Base-by-base conservation (phyloP, 768 basidiomycete species). In the Mycena rosella region DNA sequence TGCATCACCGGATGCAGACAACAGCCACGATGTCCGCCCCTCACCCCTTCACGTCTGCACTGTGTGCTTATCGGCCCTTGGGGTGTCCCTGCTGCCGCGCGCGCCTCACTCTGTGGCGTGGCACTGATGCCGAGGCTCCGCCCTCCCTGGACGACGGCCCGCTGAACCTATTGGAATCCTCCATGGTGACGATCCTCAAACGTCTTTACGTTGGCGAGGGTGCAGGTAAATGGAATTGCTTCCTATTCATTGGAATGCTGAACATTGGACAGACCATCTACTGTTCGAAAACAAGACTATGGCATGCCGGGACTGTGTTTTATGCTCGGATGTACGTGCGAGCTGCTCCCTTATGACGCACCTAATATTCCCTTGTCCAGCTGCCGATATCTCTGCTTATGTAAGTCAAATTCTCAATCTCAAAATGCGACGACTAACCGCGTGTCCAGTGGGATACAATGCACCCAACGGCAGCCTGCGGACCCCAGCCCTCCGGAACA, bases 261-360 rank as follows among this genome's bases (percentile, higher is more conserved):
- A 49, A 22, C 10, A 6, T 27, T 20, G 11, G 30, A 24, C 56
- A 80, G 81, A 71, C 0, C 73, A 78, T 62, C 68, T 82, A 1
- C 60, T 81, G 36, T 79, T 69, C 38, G 79, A 76, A 29, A 74
- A 60, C 36, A 67, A 63, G 14, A 60, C 73, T 44, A 57, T 79
- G 15, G 55, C 63, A 24, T 3, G 63, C 78, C 20, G 62, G 69
- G n/a, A 17, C 15, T 38, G 3, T 40, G 58, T 88, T 86, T 65
- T 80, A 82, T 10, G 77, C 82, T n/a, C 80, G 87, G 49, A 75
- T 88, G 87, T 88, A 68, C 67, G 87, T 78, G 32, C 14, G 26
- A 63, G 32, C 4, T 54, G 24, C 18, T 27, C 32, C 61, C 32
- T 22, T 47, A 29, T 24, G 48, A 10, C 8, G 40, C 26, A 57